Evolutionary conservation across 352 stramenopile genomes (phyloP), one percentile per base, ranked within the genome.

Genomic region (Thraustotheca clavata): DNA sequence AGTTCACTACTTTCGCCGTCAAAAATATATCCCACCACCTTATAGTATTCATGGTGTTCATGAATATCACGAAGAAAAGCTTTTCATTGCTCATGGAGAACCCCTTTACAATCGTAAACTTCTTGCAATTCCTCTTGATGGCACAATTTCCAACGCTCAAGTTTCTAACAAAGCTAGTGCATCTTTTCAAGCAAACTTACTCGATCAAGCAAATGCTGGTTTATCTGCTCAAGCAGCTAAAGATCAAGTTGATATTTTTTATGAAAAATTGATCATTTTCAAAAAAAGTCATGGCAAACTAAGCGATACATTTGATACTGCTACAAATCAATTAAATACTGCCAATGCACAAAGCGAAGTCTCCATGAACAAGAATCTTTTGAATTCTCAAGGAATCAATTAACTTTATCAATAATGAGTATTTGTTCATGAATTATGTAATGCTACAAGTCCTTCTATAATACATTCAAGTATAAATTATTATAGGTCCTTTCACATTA

Each of bases 181-280:
- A n/a, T n/a, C n/a, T n/a, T n/a, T n/a, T n/a, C n/a, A 47, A 47
- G 39, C 39, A n/a, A 24, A 47, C 39, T n/a, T n/a, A n/a, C n/a
- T n/a, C n/a, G n/a, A n/a, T n/a, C n/a, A n/a, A n/a, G n/a, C n/a
- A n/a, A n/a, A 62, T 29, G 20, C 34, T 1, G 55, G 55, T n/a
- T 24, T 36, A 27, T 46, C 55, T 14, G 55, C 55, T 29, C 39
- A 62, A 36, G 52, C 46, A 18, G 33, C 38, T 16, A 31, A 40
- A 29, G 57, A 65, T 22, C 38, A 24, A 27, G 35, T 40, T 33
- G 57, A 65, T 31, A 65, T 65, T 33, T 65, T 55, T 34, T 65
- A 65, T 34, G 57, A 65, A 26, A 65, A 65, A 33, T 46, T 65
- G n/a, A 55, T 65, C 27, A 54, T 65, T 20, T 65, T 65, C 57